Evolutionary conservation across 2,329 filamentous ascomycete genomes (phyloP), one percentile per base, ranked within the genome.

Genomic region (Fusarium verticillioides): DNA sequence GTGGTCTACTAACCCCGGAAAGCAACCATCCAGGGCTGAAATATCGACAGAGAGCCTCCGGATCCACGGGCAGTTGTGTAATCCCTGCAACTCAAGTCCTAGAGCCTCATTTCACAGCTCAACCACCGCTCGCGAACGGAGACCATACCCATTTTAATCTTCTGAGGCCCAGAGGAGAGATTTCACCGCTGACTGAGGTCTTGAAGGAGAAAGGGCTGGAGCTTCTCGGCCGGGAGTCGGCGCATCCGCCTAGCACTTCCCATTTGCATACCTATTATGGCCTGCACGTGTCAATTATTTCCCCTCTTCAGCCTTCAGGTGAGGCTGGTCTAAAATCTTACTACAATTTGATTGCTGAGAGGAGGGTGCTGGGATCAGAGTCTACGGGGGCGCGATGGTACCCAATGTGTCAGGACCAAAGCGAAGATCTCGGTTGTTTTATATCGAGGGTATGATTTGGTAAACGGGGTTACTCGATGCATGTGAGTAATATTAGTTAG

Each of bases 271-370:
- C 15, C 23, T 54, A 28, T 54, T 40, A n/a, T n/a, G 15, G 15
- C 4, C 10, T 30, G 2, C 34, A 39, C 23, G 8, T 39, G 18
- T n/a, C 4, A 3, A 4, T 9, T 18, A 34, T n/a, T 30, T n/a
- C 50, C 23, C 50, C 13, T n/a, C 34, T 54, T 28, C 50, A n/a
- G 7, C 4, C 15, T 54, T 40, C 34, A 40, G 34, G 50, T 54
- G 50, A 54, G 50, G 50, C 50, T 54, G 34, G 13, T 54, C 34
- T 54, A 54, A 54, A 54, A 40, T 54, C 50, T 54, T 2, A 54
- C 50, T 9, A 5, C 16, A 19, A 40, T 40, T 4, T 2, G 23
- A 4, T 39, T 40, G 7, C 28, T n/a, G 13, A 40, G 34, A 15
- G 7, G 6, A 40, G 13, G 23, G 34, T n/a, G 50, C 19, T 54